A percentile compares a stretch with the other conserved stretches of the same genome.
Evolutionary conservation across 225 moss, liverwort and hornwort species (phyloP).

Genomic region (Bryoerythrophyllum caledonicum): DNA sequence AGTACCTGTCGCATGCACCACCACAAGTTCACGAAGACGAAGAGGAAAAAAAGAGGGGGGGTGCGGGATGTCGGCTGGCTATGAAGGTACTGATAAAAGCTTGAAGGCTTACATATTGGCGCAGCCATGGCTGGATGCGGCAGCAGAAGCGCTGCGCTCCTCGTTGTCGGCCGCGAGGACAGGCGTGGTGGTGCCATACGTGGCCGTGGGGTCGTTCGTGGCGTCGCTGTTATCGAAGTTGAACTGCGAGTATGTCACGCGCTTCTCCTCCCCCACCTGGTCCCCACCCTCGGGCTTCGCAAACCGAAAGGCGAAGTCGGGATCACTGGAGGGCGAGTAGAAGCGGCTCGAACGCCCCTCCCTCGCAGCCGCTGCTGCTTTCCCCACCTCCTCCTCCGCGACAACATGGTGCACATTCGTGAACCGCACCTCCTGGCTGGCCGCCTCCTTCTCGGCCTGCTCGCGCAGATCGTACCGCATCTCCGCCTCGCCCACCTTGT

Average conservation of each 20-base stretch:
- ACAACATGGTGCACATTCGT: slow-evolving; percentile 15
- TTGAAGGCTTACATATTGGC: slow-evolving; percentile 36
- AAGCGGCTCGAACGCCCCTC: slow-evolving; percentile 31
- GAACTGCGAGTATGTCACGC: slow-evolving; percentile 43
- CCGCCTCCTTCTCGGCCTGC: slow-evolving; percentile 2
- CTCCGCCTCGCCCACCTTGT: slow-evolving; percentile 30
- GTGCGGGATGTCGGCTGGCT: too few relatives aligned
- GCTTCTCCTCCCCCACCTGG: slow-evolving; percentile 2
- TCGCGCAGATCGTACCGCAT: slow-evolving; percentile 37
- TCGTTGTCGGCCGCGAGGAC: slow-evolving; percentile 30
- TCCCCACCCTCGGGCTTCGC: slow-evolving; percentile 36
- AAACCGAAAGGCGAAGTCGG: slow-evolving; percentile 54
- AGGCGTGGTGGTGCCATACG: slow-evolving; percentile 47
- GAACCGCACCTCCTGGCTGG: slow-evolving; percentile 34
- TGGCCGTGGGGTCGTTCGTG: slow-evolving; percentile 47
- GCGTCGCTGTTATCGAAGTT: slow-evolving; percentile 57
- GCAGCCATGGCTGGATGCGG: slow-evolving; percentile 31
- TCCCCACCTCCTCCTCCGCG: neutral
- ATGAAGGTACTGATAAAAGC: neutral
- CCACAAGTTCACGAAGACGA: neutral
- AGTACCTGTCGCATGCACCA: slow-evolving; percentile 32
- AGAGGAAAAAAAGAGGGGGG: too few relatives aligned
- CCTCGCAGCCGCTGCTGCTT: too few relatives aligned
- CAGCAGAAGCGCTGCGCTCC: neutral
- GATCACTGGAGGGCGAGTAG: slow-evolving; percentile 44